A percentile compares a stretch with the other conserved stretches of the same genome.
Evolutionary conservation across 257 asterid genomes (phyloP).

Genomic region (Scutellaria baicalensis): DNA sequence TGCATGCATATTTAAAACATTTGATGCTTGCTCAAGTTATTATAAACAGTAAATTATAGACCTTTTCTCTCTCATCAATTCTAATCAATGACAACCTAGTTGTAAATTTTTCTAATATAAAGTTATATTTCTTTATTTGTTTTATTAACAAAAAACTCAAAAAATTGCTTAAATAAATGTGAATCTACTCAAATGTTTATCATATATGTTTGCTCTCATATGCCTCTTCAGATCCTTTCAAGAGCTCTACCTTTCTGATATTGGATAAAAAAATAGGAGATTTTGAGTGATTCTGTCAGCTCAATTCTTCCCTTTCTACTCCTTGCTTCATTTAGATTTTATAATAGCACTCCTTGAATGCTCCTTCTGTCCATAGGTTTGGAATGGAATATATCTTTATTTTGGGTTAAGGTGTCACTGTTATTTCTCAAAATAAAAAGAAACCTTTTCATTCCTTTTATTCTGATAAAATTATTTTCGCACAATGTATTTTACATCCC

Average conservation of each 20-base stretch:
- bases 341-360: too few relatives aligned
- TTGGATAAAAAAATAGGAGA: background rate
- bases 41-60: background rate
- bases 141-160: background rate
- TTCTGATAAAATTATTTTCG: background rate
- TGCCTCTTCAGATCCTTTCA: background rate
- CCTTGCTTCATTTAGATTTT: too few relatives aligned
- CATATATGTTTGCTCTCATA: background rate
- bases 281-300: too few relatives aligned
- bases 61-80: background rate
- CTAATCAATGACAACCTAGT: background rate
- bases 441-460: background rate
- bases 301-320: too few relatives aligned
- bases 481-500: background rate
- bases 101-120: background rate
- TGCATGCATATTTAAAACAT: background rate
- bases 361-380: too few relatives aligned
- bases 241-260: background rate
- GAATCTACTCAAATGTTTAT: background rate
- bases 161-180: background rate
- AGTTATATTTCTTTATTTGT: background rate
- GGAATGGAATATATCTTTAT: too few relatives aligned
- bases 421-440: background rate
- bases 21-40: background rate
- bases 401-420: background rate